Base-by-base conservation (phyloP, 2,329 filamentous ascomycete species). In the Zymoseptoria brevis region DNA sequence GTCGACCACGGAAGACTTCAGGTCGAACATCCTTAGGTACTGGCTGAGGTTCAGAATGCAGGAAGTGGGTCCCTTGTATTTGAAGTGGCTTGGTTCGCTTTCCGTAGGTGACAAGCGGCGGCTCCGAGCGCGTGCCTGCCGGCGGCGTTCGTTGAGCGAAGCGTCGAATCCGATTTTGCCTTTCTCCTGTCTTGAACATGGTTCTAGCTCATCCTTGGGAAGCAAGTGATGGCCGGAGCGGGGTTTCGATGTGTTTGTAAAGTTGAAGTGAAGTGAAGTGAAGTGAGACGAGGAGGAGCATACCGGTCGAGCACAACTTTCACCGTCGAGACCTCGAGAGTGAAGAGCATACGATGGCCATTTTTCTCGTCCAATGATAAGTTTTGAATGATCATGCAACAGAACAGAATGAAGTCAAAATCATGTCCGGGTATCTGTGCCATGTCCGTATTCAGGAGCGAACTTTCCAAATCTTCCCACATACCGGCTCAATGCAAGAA, bases 41-140 rank as follows among this genome's bases (percentile, higher is more conserved):
- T 26, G 62, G 63, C 56, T 64, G 62, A 16, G 41, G 50, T 48
- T 62, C 57, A 2, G 49, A 41, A 29, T 61, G 61, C 21, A 60
- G 22, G 57, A 64, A 64, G 11, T 57, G 60, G 48, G 53, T 60
- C 9, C 57, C 57, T 50, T 54, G 63, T 45, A 71, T 45, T 26
- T 67, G 63, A 1, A 70, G 57, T 5, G 60, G 63, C 16, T 58
- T 63, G 26, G 50, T 58, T 11, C 58, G 58, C 26, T 64, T 64
- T 45, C 67, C 62, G 53, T 69, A 66, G 2, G 65, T 68, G 26
- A 63, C 61, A n/a, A 16, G 35, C 35, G 35, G 35, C 35, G 35
- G 35, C 11, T 45, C 35, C 13, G 35, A 45, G 35, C 35, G 35
- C 16, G 35, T 45, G 35, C 35, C 35, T 45, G 35, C 35, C 13